Base-by-base conservation (phyloP, 2,329 filamentous ascomycete genomes). In the Alternaria ethzedia region DNA sequence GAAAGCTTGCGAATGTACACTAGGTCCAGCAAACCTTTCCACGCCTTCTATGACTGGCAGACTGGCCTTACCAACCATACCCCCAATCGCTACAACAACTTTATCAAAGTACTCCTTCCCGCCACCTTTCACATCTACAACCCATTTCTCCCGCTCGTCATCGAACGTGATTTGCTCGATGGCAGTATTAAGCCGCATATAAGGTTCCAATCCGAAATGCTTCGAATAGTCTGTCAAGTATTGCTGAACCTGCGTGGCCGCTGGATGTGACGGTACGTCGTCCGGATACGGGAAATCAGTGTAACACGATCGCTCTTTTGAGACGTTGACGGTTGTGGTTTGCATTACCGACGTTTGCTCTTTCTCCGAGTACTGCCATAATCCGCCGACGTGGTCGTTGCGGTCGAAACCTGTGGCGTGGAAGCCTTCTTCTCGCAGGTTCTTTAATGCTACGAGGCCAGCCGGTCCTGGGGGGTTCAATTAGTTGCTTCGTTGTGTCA, bases 271-370 rank as follows among this genome's bases (percentile, higher is more conserved):
- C 3, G 66, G 52, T 6, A 70, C 20, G 23, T 60, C 59, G 65
- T 57, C 58, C 3, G 67, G 57, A 25, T 58, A 73, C 1, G 69
- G 70, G 28, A 66, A 73, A 26, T 74, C 72, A 3, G 69, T 69
- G 23, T 73, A 74, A 45, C 70, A 73, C 2, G 68, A 64, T 63
- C 69, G 58, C 26, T 74, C 66, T 56, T 68, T 73, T 6, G 70
- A 73, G 9, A 71, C 62, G 36, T 73, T 73, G 5, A 68, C 68
- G 5, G 67, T 56, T 2, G 70, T 74, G 10, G 51, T 71, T 11
- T 63, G 45, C 28, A 73, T 51, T 3, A 74, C 70, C 10, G 70
- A 73, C 0, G 69, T 71, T 49, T 68, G 65, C n/a, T 73, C 66
- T 30, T 68, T 51, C 17, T 63, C 57, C 0, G 70, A 71, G 30